Evolutionary conservation across 2,329 filamentous ascomycete genomes (phyloP), one percentile per base, ranked within the genome.

Genomic region (Plenodomus tracheiphilus): DNA sequence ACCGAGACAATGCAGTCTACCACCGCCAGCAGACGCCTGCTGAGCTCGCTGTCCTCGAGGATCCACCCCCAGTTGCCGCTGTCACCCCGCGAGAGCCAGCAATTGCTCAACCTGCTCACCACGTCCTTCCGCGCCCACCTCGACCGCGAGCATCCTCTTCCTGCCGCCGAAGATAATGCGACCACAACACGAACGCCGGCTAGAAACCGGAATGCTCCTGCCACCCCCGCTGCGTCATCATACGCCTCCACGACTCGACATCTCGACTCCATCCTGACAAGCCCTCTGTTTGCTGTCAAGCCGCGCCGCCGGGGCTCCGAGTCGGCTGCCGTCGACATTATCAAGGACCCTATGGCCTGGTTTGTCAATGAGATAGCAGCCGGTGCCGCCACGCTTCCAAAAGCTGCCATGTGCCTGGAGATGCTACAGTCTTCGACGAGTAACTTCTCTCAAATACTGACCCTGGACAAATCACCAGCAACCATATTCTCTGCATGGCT

Each of bases 71-170:
- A 75, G 53, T 60, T 80, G 3, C 79, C 84, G 19, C 74, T 85
- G 15, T 82, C 77, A 20, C 74, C 78, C 4, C 77, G 77, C 48
- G 82, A 87, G 61, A 84, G 81, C 15, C 75, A 82, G 53, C 79
- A 83, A 58, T 74, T 88, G 7, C 77, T 87, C 35, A 78, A 75
- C 44, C 75, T 84, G 17, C 77, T 88, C 54, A 86, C 83, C 18
- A 78, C 77, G 35, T 86, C 84, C 11, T 88, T 88, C 66, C 78
- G 83, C 56, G 75, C 78, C 41, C 83, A 86, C 49, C 78, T 88
- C 36, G 84, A 87, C 60, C 76, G 74, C 44, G 79, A 81, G 49
- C 80, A 86, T 69, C 80, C 79, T 25, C 25, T 64, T 11, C 30
- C 49, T 8, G 16, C 53, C 7, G 21, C 54, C 19, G 60, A 64